Evolutionary conservation across 2,329 filamentous ascomycete genomes (phyloP), one percentile per base, ranked within the genome.

Genomic region (Ophiocordyceps camponoti-leonardi): DNA sequence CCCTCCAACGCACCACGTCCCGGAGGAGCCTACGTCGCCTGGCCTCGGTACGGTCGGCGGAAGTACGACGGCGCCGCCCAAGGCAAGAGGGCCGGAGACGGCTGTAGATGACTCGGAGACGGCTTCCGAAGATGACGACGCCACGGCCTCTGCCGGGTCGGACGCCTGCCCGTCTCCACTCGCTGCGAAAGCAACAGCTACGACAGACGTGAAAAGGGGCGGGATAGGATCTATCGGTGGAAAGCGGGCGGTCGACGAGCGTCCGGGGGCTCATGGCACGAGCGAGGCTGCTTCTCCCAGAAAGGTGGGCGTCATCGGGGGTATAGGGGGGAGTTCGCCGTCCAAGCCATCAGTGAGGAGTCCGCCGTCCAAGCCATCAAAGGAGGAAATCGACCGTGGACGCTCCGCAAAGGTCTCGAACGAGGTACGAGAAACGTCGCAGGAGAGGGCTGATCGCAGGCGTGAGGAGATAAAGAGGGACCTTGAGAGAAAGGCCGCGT

Each of bases 401-500:
- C 56, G 46, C 16, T 5, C 39, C 16, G 48, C 48, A 14, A 51
- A 56, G 26, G 52, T 55, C 28, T 47, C 58, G 39, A 42, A 52
- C 18, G 57, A 61, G 49, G 53, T 60, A 26, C 62, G 64, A 46
- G 67, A 69, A 49, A 67, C 63, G 0, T 67, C 67, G 3, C 59
- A 63, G 49, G 67, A 71, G 44, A 58, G 65, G 23, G 70, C 71
- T 3, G 67, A 73, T 47, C 61, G 69, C 33, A 70, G 67, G 48
- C 63, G 72, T 44, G 62, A 66, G n/a, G 70, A 76, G 50, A 56
- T 74, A 26, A 67, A 71, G 46, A 63, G 60, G 46, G 69, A 76
- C 33, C 56, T 74, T 14, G 66, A 73, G 50, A 67, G 56, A 48
- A 72, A 71, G 52, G 65, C 65, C 3, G 63, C 67, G 0, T 66